A percentile compares a stretch with the other conserved stretches of the same genome.
Conservation (phyloP, 345 rosid genomes). For the Arabidopsis arenosa region DNA sequence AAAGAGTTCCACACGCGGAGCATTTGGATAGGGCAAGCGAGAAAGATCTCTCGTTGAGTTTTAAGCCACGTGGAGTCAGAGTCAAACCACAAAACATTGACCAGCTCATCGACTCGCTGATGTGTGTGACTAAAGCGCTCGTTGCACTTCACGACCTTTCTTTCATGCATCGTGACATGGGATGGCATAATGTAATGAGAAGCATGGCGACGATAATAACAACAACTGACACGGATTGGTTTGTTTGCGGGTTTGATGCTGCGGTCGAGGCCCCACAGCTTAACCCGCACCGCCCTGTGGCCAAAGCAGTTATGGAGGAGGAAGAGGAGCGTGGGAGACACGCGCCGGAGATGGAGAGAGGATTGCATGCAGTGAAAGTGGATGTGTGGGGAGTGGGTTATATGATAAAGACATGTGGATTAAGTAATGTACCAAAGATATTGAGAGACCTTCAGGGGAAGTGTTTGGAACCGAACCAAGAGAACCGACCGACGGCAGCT, state of each 20-base stretch:
- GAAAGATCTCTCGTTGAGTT: slow-evolving; percentile 62
- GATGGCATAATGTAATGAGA: slow-evolving; percentile 84
- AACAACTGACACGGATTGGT: slow-evolving; percentile 73
- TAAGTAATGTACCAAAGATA: slow-evolving; percentile 66
- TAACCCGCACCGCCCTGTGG: slow-evolving; percentile 51
- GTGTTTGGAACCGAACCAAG: slow-evolving; percentile 91
- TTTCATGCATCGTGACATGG: slow-evolving; percentile 93
- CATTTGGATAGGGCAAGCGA: slow-evolving; percentile 57
- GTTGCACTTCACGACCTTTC: slow-evolving; percentile 90
- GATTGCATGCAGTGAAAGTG: slow-evolving; percentile 90
- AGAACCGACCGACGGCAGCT: slow-evolving; percentile 92
- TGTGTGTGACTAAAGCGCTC: slow-evolving; percentile 82
- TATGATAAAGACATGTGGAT: slow-evolving; percentile 78
- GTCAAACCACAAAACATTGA: slow-evolving; percentile 66
- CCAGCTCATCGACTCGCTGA: slow-evolving; percentile 80
- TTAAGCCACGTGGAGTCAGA: slow-evolving; percentile 80
- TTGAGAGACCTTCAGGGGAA: slow-evolving; percentile 79
- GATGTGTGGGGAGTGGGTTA: slow-evolving; percentile 97
- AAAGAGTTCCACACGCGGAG: slow-evolving; percentile 86
- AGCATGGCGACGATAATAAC: slow-evolving; percentile 21
- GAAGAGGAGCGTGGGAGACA: slow-evolving; percentile 61
- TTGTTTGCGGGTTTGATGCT: slow-evolving; percentile 80
- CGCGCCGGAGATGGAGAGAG: slow-evolving; percentile 94
- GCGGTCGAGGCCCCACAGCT: slow-evolving; percentile 85
- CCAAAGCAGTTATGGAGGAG: slow-evolving; percentile 15